Conservation (phyloP, 2,329 filamentous ascomycete species). For the Calonectria pteridis region DNA sequence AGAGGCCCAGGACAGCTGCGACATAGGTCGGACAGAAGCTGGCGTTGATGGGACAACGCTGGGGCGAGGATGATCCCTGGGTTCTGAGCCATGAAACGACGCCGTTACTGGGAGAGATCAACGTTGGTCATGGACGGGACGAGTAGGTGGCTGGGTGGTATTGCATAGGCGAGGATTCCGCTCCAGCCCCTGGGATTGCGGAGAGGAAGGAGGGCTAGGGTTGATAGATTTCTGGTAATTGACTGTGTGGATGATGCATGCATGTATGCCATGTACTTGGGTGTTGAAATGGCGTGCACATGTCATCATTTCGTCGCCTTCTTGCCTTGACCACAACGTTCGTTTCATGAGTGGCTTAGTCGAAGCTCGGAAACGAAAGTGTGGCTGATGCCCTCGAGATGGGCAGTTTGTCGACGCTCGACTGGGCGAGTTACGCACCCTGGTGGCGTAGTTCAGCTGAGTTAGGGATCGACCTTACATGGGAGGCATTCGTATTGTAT, state of each 20-base stretch:
- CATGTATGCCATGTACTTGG: background rate
- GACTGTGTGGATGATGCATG: background rate
- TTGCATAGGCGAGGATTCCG: slow-evolving; percentile 8
- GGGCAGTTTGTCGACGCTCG: background rate
- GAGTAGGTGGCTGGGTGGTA: slow-evolving; percentile 9
- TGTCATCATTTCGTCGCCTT: background rate
- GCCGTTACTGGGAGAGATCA: slow-evolving; percentile 9
- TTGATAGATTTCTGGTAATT: background rate
- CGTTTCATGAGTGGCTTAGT: slow-evolving; percentile 3
- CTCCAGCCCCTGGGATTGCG: slow-evolving; percentile 19
- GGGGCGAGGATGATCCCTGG: slow-evolving; percentile 20
- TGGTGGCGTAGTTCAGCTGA: slow-evolving; percentile 22
- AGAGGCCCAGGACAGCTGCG: background rate
- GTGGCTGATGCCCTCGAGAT: slow-evolving; percentile 18
- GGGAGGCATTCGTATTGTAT: background rate
- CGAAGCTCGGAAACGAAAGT: background rate
- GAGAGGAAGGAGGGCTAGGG: background rate
- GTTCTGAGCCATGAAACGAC: slow-evolving; percentile 12
- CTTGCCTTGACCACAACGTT: background rate
- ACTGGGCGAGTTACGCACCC: background rate
- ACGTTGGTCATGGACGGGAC: background rate
- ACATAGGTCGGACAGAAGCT: background rate
- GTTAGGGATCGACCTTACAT: slow-evolving; percentile 14
- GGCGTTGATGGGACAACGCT: slow-evolving; percentile 17
- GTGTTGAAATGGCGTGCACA: slow-evolving; percentile 2